Evolutionary conservation across 768 basidiomycete species (phyloP), one percentile per base, ranked within the genome.

Genomic region (Russula earlei): DNA sequence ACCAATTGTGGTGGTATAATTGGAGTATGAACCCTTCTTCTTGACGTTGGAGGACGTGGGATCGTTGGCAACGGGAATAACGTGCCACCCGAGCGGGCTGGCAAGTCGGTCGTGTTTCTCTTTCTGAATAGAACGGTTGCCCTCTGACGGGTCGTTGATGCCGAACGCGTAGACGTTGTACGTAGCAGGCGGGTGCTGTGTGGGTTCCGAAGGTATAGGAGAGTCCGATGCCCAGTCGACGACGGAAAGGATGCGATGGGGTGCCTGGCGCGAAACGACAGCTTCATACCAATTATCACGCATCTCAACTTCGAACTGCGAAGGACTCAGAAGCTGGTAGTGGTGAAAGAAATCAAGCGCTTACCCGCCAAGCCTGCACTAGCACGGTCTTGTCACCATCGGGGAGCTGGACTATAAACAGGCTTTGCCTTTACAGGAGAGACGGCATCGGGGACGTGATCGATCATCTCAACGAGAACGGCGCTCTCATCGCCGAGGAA

Each of bases 261-360:
- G 87, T n/a, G 77, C 69, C 27, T 72, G 67, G 1, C 81, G 83
- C 11, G 87, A 84, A 40, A 99, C 84, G 20, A 89, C 78, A 4
- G 91, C 81, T 69, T 97, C 92, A 64, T 98, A 98, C 91, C 91
- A 95, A 71, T 93, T 97, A 71, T 96, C 84, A 66, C 84, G 67
- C 87, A 95, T 91, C 76, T 92, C 87, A 43, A 95, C 86, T 67
- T 93, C 91, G 64, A 93, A 87, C 83, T 86, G 41, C 4, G 38
- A 20, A 41, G 47, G 9, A 15, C 14, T 57, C 49, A 52, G 43
- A 45, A 10, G 41, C 24, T 9, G 20, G 20, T n/a, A 12, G 40
- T 4, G 31, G 10, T 22, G 19, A 43, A 4, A 33, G 22, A 5
- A 25, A 25, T 34, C n/a, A n/a, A 7, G 4, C 8, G 65, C 73